These are phyloP conservation scores for Trichosporon faecale DNA, from an alignment of 1,284 basidiomycete species.

Conservation along the genomic window DNA sequence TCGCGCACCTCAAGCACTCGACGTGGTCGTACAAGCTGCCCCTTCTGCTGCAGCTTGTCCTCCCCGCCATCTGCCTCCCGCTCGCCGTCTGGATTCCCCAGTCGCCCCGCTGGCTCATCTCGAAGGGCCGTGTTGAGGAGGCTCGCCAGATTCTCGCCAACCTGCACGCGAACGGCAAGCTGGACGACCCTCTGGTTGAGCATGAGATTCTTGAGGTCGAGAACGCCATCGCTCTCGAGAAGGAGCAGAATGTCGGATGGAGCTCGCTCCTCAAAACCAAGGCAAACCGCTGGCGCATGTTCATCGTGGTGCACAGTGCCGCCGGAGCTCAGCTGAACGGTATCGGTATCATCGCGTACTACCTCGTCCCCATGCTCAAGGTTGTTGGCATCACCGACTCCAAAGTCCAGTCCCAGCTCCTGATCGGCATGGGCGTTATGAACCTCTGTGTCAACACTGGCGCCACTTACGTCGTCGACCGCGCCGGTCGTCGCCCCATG, in stretches of 20 bases:
- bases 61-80: constrained; percentile 50
- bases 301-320: constrained; percentile 15
- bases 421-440: constrained; percentile 19
- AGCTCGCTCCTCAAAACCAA: constrained; percentile 8
- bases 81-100: constrained; percentile 63
- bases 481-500: constrained; percentile 21
- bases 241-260: constrained; percentile 13
- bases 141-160: constrained; percentile 35
- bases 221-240: constrained; percentile 39
- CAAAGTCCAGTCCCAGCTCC: constrained; percentile 14
- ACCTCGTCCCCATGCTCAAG: constrained; percentile 26
- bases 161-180: constrained; percentile 34
- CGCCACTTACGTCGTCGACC: constrained; percentile 12
- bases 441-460: constrained; percentile 16
- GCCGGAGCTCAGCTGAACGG: constrained; percentile 18
- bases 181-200: constrained; percentile 29
- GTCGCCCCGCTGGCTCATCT: constrained; percentile 65
- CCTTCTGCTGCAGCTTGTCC: constrained; percentile 53
- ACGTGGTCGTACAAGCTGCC: constrained; percentile 14
- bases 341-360: constrained; percentile 19
- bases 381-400: constrained; percentile 20
- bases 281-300: constrained; percentile 17
- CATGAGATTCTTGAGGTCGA: constrained; percentile 24
- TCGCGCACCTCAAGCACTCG: constrained; percentile 8
- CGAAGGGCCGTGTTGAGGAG: constrained; percentile 45